A percentile compares a stretch with the other conserved stretches of the same genome.
Evolutionary conservation across 805 yeast species (phyloP).

Genomic region (Suhomyces canberraensis): DNA sequence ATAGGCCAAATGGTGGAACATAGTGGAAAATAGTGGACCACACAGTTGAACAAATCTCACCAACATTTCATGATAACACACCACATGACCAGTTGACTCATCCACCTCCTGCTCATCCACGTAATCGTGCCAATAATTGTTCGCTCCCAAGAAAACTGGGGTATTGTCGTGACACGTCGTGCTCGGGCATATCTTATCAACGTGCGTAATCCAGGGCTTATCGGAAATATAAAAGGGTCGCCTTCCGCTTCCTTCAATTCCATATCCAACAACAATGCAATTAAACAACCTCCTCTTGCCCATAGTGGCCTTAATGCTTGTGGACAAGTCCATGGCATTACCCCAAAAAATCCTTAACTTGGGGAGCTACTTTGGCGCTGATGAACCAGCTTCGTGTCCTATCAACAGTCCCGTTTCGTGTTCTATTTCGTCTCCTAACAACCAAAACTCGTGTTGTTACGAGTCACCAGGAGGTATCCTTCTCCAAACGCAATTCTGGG

Average conservation of each 20-base stretch:
- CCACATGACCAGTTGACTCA: too few relatives aligned
- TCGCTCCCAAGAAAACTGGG: too few relatives aligned
- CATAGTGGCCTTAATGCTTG: neutral
- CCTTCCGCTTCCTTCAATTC: too few relatives aligned
- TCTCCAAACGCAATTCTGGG: constrained; percentile 91
- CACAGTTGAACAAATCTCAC: too few relatives aligned
- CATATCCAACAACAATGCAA: neutral
- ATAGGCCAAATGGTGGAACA: too few relatives aligned
- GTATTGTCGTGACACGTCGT: neutral
- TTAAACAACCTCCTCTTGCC: neutral
- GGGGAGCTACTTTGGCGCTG: neutral
- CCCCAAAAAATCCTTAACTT: neutral
- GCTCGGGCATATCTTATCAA: constrained; percentile 1
- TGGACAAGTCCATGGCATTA: neutral
- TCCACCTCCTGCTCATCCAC: too few relatives aligned
- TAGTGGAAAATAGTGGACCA: too few relatives aligned
- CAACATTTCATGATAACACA: too few relatives aligned
- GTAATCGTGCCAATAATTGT: too few relatives aligned
- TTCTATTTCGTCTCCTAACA: constrained; percentile 39
- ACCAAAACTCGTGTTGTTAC: constrained; percentile 61
- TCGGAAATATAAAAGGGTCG: neutral
- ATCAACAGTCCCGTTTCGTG: constrained; percentile 59
- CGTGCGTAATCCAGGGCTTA: constrained; percentile 2
- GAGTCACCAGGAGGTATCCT: constrained; percentile 85
- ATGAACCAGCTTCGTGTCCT: constrained; percentile 43